Conservation (phyloP, 2,329 filamentous ascomycete genomes). For the Xylariales sp. region DNA sequence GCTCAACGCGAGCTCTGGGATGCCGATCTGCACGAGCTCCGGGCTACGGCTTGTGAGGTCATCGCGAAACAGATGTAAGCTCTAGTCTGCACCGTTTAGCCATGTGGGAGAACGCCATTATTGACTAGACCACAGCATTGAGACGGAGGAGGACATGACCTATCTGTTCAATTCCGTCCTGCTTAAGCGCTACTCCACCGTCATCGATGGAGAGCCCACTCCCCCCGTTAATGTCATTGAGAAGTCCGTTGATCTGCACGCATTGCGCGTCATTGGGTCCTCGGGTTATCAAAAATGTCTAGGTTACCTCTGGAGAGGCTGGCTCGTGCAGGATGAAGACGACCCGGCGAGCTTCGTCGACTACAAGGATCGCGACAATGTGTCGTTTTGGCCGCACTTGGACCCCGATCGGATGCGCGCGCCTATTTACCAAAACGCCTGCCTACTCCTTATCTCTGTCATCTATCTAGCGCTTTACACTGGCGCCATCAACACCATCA, state of each 20-base stretch:
- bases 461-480: constrained; percentile 89
- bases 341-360: constrained; percentile 91
- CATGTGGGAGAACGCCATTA: not conserved
- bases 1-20: constrained; percentile 89
- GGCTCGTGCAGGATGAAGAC: constrained; percentile 95
- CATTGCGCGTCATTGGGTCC: constrained; percentile 86
- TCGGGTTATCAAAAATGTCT: constrained; percentile 98
- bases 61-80: constrained; percentile 81
- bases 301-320: constrained; percentile 90
- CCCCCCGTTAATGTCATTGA: constrained; percentile 89
- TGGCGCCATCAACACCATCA: constrained; percentile 92
- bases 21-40: constrained; percentile 81
- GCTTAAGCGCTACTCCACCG: constrained; percentile 87
- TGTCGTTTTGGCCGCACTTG: constrained; percentile 81
- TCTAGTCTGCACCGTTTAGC: not conserved
- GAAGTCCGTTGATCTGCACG: constrained; percentile 92
- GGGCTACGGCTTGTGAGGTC: constrained; percentile 87
- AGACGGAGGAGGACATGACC: constrained; percentile 80
- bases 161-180: constrained; percentile 85
- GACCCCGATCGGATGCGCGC: constrained; percentile 95
- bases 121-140: constrained; percentile 71
- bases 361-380: constrained; percentile 84
- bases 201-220: constrained; percentile 77
- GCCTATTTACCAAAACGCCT: constrained; percentile 90
- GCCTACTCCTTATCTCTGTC: constrained; percentile 86